phyloP scores from a whole-genome alignment of 2,329 filamentous ascomycete species.

The Trichoderma breve region DNA sequence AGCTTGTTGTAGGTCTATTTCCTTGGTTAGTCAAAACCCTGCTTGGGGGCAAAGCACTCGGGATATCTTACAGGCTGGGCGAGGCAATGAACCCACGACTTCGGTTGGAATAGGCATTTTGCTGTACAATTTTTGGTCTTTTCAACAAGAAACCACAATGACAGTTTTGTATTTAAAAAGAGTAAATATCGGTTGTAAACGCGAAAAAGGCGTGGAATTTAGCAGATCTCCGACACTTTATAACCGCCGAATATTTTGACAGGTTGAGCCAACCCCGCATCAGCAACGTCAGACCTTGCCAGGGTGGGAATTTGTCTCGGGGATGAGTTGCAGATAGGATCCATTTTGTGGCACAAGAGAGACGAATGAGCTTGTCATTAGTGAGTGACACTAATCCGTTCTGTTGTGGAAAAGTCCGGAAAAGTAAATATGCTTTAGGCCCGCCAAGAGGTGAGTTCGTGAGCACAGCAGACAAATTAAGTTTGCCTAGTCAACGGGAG shows the following conservation, averaged over 20 bases:
- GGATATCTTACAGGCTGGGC: conserved; percentile 6
- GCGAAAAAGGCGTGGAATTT: not conserved
- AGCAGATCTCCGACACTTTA: not conserved
- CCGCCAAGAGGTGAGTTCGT: not conserved
- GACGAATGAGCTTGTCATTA: not conserved
- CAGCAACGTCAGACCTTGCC: conserved; percentile 15
- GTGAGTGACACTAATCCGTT: not conserved
- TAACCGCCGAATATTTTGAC: not conserved
- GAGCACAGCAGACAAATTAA: not conserved
- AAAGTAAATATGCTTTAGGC: not conserved
- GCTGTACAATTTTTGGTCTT: not conserved
- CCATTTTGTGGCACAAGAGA: not conserved
- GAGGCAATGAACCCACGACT: conserved; percentile 16
- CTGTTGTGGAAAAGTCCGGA: not conserved
- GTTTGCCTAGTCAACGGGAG: not conserved
- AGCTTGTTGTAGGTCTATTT: conserved; percentile 19
- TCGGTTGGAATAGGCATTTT: conserved; percentile 19
- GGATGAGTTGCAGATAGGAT: not conserved
- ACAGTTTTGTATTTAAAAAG: not conserved
- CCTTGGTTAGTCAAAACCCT: not conserved
- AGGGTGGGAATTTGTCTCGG: not conserved
- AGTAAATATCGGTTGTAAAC: not conserved
- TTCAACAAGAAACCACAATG: too few relatives aligned
- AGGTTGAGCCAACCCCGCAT: conserved; percentile 4
- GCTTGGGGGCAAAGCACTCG: too few relatives aligned